Evolutionary conservation across 208 protist species (phyloP), one percentile per base, ranked within the genome.

Genomic region (Leishmania tarentolae): DNA sequence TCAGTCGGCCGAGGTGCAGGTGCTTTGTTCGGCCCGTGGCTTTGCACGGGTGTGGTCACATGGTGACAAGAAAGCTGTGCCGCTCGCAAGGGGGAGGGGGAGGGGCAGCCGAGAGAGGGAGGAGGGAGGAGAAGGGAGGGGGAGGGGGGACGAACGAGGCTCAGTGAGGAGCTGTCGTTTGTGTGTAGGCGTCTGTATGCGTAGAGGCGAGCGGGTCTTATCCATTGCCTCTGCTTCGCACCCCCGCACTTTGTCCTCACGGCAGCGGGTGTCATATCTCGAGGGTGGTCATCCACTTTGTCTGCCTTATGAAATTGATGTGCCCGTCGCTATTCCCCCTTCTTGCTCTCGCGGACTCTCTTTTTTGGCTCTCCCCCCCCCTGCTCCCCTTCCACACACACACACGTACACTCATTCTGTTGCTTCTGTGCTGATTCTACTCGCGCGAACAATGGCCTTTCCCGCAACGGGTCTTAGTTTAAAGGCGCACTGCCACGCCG

Each of bases 1-100:
- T 28, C 42, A 7, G 17, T 2, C 17, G 69, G 42, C 28, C 24
- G 69, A n/a, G 53, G 53, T 7, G 13, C 59, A 3, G 81, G 76
- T 44, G 19, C 17, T 7, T 76, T 81, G 50, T 85, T 85, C 19
- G 73, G 72, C 8, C 37, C 76, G 44, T 85, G 82, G 82, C 35
- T 78, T 57, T 73, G 73, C 3, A 85, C 79, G 31, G 82, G 82
- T 28, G 66, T 68, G 19, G 73, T 63, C 9, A 79, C 77, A 17
- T 65, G 53, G 13, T 71, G 21, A 61, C 52, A 31, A 46, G 70
- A 63, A 46, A 35, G 40, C 53, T 0, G 21, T 28, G 28, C n/a
- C 44, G 46, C 69, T 73, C 69, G 44, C 9, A 11, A 73, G 50
- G n/a, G n/a, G n/a, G n/a, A n/a, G n/a, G n/a, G n/a, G n/a, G n/a